phyloP scores from a whole-genome alignment of 371 early-diverging fungal species.

The Lichtheimia corymbifera region DNA sequence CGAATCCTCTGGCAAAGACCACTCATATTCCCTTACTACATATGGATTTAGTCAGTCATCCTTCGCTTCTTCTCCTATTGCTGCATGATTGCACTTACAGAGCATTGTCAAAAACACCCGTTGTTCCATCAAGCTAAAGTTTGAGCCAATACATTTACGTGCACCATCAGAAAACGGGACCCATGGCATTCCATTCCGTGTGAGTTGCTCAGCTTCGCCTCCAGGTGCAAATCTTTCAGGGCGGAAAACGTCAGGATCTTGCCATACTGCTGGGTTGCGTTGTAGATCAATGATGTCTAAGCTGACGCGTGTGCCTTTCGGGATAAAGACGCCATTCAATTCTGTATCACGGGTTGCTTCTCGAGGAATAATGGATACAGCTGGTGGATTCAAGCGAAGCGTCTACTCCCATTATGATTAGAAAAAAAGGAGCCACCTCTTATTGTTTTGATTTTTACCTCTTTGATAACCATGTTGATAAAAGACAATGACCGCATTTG shows the following conservation, averaged over 20 bases:
- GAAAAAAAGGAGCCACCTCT: not conserved
- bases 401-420: constrained; percentile 11
- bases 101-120: constrained; percentile 53
- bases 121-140: constrained; percentile 59
- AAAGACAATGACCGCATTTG: constrained; percentile 11
- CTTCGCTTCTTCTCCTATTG: not conserved
- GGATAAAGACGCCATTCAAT: constrained; percentile 32
- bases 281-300: constrained; percentile 29
- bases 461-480: constrained; percentile 16
- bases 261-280: constrained; percentile 24
- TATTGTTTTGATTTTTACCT: not conserved
- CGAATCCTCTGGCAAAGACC: constrained; percentile 26
- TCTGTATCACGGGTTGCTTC: constrained; percentile 24
- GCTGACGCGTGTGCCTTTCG: constrained; percentile 36
- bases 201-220: constrained; percentile 20
- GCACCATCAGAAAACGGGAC: constrained; percentile 55
- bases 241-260: constrained; percentile 20
- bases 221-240: constrained; percentile 21
- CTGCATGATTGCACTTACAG: constrained; percentile 17
- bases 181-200: constrained; percentile 30
- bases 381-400: constrained; percentile 16
- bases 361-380: constrained; percentile 13
- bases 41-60: not conserved
- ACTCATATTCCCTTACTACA: constrained; percentile 31
- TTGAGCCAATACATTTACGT: constrained; percentile 60